Evolutionary conservation across 345 rosid species (phyloP).

Genomic region (Citrus trifoliata): DNA sequence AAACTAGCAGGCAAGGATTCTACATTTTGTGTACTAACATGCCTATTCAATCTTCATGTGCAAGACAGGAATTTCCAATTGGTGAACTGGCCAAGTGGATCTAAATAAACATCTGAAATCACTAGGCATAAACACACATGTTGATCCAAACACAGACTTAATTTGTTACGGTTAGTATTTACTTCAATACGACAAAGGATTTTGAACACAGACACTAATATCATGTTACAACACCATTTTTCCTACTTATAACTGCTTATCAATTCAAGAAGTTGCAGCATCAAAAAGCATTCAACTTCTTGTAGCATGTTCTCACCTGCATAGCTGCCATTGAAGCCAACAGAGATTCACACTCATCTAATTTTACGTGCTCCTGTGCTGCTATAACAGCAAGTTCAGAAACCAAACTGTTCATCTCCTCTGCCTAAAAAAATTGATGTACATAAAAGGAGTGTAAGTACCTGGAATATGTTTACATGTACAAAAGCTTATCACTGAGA

Average conservation of each 20-base stretch:
- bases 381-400: conserved; percentile 61
- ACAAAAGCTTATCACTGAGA: neutral
- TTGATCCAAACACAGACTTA: neutral
- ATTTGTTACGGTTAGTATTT: neutral
- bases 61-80: neutral
- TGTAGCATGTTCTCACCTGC: conserved; percentile 50
- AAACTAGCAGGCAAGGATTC: too few species aligned
- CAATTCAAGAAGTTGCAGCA: neutral
- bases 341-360: conserved; percentile 64
- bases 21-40: neutral
- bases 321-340: conserved; percentile 59
- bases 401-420: conserved; percentile 50
- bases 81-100: neutral
- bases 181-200: neutral
- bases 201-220: neutral
- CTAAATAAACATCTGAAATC: neutral
- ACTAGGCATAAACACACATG: neutral
- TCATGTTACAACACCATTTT: neutral
- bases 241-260: neutral
- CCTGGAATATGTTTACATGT: conserved; percentile 9
- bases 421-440: conserved; percentile 35
- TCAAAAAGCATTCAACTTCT: neutral
- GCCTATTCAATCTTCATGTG: neutral
- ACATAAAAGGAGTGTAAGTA: conserved; percentile 5
- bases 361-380: conserved; percentile 51